Conservation (phyloP, 2,329 filamentous ascomycete species). For the Aphanoascus verrucosus region DNA sequence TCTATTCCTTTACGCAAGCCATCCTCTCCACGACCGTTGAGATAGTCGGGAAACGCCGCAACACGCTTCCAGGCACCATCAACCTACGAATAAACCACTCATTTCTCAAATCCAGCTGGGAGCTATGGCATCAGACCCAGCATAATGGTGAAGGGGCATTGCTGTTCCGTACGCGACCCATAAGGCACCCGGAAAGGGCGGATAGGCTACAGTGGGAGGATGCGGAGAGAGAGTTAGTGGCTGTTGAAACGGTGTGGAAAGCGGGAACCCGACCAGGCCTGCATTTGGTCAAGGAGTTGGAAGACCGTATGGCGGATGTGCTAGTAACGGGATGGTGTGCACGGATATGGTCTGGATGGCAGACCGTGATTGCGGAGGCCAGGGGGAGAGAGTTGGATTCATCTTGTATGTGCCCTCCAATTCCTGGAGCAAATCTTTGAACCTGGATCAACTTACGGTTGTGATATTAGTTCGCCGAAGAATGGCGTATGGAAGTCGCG, state of each 20-base stretch:
- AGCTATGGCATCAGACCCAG: constrained; percentile 11
- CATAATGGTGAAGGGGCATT: not conserved
- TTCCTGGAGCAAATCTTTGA: not conserved
- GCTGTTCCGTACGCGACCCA: constrained; percentile 15
- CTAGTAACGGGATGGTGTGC: constrained; percentile 17
- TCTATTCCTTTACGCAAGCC: constrained; percentile 16
- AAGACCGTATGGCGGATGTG: constrained; percentile 14
- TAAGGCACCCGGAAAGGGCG: constrained; percentile 7
- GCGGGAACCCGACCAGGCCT: constrained; percentile 8
- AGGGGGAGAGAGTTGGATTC: constrained; percentile 5
- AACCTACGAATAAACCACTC: constrained; percentile 9
- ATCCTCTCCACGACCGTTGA: constrained; percentile 12
- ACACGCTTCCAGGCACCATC: constrained; percentile 12
- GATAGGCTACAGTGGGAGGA: constrained; percentile 15
- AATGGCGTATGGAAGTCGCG: constrained; percentile 3
- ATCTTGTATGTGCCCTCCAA: constrained; percentile 4
- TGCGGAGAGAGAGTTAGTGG: constrained; percentile 11
- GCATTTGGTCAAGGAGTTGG: constrained; percentile 14
- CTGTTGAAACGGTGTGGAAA: constrained; percentile 13
- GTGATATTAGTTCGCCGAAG: constrained; percentile 9
- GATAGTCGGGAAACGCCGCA: constrained; percentile 15
- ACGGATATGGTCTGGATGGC: constrained; percentile 14
- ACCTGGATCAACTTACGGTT: not conserved
- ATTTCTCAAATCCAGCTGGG: constrained; percentile 14
- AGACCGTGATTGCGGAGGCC: constrained; percentile 9